Conservation (phyloP, 2,329 filamentous ascomycete species). For the Talaromyces verruculosus region DNA sequence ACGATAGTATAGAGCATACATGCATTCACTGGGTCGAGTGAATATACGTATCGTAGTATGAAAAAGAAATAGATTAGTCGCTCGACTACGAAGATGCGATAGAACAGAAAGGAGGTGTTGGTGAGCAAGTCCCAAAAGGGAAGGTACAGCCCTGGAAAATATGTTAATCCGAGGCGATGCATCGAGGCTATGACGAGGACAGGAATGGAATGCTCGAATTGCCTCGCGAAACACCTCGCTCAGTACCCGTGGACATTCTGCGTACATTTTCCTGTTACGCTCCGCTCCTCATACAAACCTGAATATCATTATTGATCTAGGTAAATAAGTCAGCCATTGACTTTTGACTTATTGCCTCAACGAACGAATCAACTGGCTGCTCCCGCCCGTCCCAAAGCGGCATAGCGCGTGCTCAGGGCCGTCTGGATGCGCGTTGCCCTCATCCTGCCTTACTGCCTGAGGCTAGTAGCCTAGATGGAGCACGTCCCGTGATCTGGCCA, state of each 20-base stretch:
- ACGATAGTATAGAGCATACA: not conserved
- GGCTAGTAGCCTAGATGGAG: not conserved
- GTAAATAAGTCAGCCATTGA: not conserved
- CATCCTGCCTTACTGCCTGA: constrained; percentile 6
- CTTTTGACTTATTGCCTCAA: not conserved
- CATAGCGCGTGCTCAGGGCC: constrained; percentile 20
- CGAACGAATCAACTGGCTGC: not conserved
- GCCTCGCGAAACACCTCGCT: too few species aligned
- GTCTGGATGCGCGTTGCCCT: constrained; percentile 11
- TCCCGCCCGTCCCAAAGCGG: constrained; percentile 2
- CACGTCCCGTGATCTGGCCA: constrained; percentile 15
- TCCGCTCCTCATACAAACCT: too few species aligned
- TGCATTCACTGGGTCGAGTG: too few species aligned
- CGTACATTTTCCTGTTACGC: too few species aligned
- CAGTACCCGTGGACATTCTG: too few species aligned
- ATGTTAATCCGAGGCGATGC: constrained; percentile 2
- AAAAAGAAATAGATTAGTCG: too few species aligned
- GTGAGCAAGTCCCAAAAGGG: not conserved
- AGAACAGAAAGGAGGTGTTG: not conserved
- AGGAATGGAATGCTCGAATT: not conserved
- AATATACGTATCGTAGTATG: too few species aligned
- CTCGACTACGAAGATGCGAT: too few species aligned
- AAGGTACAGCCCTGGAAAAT: constrained; percentile 12
- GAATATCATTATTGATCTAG: too few species aligned
- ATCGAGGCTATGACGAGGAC: not conserved